Evolutionary conservation across 2,329 filamentous ascomycete species (phyloP).

Genomic region (Tolypocladium cylindrosporum): DNA sequence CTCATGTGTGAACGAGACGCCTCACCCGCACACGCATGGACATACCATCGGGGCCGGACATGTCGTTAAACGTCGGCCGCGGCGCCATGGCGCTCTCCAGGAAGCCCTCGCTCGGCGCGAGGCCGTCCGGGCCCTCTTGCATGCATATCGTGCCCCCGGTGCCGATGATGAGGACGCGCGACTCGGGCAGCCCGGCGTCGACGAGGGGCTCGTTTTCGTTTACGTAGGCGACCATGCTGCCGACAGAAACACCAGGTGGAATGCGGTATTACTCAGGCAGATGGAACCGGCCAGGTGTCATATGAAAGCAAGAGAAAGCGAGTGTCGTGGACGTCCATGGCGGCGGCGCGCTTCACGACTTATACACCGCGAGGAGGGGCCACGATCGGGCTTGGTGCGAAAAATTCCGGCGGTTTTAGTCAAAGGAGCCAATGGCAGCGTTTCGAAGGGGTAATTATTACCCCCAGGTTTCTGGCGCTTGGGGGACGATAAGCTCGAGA

Average conservation of each 20-base stretch:
- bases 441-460: not conserved
- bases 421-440: not conserved
- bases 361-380: not conserved
- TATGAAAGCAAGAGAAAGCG: not conserved
- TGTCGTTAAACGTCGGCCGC: slow-evolving; percentile 77
- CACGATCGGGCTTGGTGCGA: not conserved
- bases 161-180: slow-evolving; percentile 79
- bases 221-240: not conserved
- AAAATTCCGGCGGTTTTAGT: not conserved
- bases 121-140: slow-evolving; percentile 69
- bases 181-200: slow-evolving; percentile 48
- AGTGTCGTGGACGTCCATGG: not conserved
- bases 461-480: not conserved
- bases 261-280: not conserved
- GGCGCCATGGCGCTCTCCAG: slow-evolving; percentile 74
- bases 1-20: not conserved
- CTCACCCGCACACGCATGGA: not conserved
- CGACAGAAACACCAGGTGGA: not conserved
- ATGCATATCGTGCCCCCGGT: slow-evolving; percentile 90
- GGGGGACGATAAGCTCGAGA: not conserved
- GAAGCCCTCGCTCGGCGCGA: slow-evolving; percentile 73
- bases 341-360: not conserved
- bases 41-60: slow-evolving; percentile 12
- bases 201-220: slow-evolving; percentile 2
- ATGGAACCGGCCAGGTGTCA: no score